Evolutionary conservation across 768 basidiomycete genomes (phyloP).

Genomic region (Termitomyces titanicus): DNA sequence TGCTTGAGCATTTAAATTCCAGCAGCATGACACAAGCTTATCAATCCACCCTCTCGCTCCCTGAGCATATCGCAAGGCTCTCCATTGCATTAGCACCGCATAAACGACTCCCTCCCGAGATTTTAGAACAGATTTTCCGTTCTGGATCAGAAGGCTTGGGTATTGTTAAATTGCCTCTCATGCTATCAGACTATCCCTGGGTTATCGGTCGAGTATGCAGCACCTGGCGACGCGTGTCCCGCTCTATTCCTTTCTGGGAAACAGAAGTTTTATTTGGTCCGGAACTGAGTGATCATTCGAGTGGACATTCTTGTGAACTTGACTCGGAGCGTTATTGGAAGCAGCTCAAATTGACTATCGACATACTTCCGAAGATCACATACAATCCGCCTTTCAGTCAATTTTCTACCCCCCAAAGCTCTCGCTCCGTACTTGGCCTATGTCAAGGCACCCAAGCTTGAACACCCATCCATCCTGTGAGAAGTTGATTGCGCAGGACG

Average conservation of each 20-base stretch:
- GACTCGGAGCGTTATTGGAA: not conserved
- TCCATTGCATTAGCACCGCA: not conserved
- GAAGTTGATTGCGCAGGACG: no score
- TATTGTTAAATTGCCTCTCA: not conserved
- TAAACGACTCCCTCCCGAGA: not conserved
- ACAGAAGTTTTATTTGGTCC: no score
- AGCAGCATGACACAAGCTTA: not conserved
- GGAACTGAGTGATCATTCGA: not conserved
- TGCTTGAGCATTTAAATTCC: not conserved
- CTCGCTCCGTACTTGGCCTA: slow-evolving; percentile 21
- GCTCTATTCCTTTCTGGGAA: no score
- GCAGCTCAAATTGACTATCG: not conserved
- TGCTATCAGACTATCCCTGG: not conserved
- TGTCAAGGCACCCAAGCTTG: no score
- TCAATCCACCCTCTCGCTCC: not conserved
- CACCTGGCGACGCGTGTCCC: no score
- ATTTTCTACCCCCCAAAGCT: slow-evolving; percentile 30
- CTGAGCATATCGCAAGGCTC: not conserved
- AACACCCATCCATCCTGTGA: no score
- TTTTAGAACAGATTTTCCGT: not conserved
- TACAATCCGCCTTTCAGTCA: not conserved
- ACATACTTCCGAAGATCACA: slow-evolving; percentile 1
- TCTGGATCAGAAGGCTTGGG: not conserved
- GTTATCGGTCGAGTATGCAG: no score
- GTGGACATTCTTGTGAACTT: no score